A percentile compares a stretch with the other conserved stretches of the same genome.
These are phyloP conservation scores for Pythium apleroticum DNA, from an alignment of 352 stramenopile species.

Conservation along the genomic window DNA sequence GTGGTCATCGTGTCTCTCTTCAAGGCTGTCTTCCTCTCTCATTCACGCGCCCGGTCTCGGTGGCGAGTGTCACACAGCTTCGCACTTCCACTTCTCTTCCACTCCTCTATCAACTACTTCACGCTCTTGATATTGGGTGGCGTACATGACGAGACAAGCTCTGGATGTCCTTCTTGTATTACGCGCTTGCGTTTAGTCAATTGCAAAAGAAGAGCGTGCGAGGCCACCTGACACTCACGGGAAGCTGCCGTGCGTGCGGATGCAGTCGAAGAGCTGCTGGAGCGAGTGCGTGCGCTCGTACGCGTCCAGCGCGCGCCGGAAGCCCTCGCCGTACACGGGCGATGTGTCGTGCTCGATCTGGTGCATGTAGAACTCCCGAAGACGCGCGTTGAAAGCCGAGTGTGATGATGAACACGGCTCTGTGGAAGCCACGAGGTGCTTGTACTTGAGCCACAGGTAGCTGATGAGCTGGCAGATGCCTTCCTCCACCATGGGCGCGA, in stretches of 20 bases:
- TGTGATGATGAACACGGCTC: constrained; percentile 26
- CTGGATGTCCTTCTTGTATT: too few species aligned
- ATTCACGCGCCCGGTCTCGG: too few species aligned
- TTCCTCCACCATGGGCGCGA: constrained; percentile 50
- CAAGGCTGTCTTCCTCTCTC: too few species aligned
- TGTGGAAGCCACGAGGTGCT: constrained; percentile 48
- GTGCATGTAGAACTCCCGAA: constrained; percentile 67
- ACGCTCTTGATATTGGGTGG: too few species aligned
- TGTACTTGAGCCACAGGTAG: constrained; percentile 76
- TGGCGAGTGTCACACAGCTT: too few species aligned
- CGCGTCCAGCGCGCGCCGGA: constrained; percentile 56
- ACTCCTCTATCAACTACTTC: too few species aligned
- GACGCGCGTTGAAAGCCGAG: constrained; percentile 33
- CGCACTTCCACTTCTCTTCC: too few species aligned
- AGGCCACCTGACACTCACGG: constrained; percentile 25
- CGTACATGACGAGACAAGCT: too few species aligned
- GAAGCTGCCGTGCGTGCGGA: constrained; percentile 45
- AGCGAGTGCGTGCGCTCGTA: constrained; percentile 70
- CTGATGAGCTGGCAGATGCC: constrained; percentile 78
- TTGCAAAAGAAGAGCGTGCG: too few species aligned
- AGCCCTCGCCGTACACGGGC: constrained; percentile 65
- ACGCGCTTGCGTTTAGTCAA: too few species aligned
- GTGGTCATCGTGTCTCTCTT: too few species aligned
- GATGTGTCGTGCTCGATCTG: constrained; percentile 63
- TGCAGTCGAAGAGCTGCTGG: constrained; percentile 62